Evolutionary conservation across 78 protist species (phyloP).

Genomic region (Ministeria vibrans): DNA sequence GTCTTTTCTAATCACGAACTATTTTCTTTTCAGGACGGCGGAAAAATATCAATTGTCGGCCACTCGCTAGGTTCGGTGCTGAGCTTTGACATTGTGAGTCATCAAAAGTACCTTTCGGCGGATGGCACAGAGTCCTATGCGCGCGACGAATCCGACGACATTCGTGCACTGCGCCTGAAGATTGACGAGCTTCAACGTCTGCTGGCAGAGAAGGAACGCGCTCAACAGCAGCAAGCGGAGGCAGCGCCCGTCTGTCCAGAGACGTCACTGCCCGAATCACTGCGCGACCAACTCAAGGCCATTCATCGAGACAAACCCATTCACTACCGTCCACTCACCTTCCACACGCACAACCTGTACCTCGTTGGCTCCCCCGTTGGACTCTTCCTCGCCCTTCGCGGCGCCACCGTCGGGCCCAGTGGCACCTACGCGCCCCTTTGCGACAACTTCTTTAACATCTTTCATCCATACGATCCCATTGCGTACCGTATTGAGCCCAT

Average conservation of each 20-base stretch:
- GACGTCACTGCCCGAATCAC: too few species aligned
- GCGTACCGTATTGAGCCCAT: constrained; percentile 44
- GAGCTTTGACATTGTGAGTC: not conserved
- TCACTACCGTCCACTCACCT: constrained; percentile 1
- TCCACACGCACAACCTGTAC: not conserved
- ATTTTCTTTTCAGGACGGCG: not conserved
- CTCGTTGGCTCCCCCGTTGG: constrained; percentile 30
- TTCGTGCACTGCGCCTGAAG: too few species aligned
- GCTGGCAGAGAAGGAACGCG: too few species aligned
- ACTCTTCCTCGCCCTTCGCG: constrained; percentile 13
- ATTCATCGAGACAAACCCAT: too few species aligned
- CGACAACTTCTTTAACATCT: constrained; percentile 22
- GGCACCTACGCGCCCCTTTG: not conserved
- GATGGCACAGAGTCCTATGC: too few species aligned
- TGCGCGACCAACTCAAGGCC: too few species aligned
- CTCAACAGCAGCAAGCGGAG: too few species aligned
- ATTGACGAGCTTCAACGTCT: too few species aligned
- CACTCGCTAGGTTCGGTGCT: constrained; percentile 15
- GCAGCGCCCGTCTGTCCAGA: too few species aligned
- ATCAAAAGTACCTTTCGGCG: not conserved
- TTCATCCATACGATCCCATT: constrained; percentile 42
- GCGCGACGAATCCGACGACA: too few species aligned
- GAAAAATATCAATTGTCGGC: not conserved
- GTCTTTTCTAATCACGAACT: too few species aligned
- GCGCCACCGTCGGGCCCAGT: not conserved